Conservation (phyloP, 129 eudicot species). For the Helianthus tuberosus region DNA sequence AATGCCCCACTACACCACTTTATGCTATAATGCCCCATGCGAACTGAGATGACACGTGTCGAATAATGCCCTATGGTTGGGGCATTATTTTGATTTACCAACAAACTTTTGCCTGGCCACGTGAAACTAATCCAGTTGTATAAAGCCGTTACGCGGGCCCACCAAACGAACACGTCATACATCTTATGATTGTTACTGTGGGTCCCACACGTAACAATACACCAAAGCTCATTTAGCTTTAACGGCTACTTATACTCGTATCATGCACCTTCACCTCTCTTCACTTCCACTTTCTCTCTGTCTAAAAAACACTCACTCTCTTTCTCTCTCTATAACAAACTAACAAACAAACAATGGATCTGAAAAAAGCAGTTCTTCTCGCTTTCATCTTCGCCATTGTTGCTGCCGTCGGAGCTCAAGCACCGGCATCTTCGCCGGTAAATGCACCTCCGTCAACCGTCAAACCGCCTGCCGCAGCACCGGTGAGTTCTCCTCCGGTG, state of each 20-base stretch:
- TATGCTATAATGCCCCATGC: too few relatives aligned
- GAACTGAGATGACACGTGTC: too few relatives aligned
- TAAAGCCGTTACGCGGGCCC: conserved; percentile 36
- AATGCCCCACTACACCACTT: too few relatives aligned
- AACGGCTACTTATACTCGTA: conserved; percentile 36
- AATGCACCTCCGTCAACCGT: conserved; percentile 35
- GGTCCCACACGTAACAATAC: conserved; percentile 24
- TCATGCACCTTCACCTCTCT: conserved; percentile 10
- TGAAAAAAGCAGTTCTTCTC: conserved; percentile 22
- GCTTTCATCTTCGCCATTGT: conserved; percentile 48
- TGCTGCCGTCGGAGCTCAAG: conserved; percentile 56
- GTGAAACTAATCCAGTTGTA: conserved; percentile 38
- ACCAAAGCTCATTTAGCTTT: conserved; percentile 23
- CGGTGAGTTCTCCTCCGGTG: conserved; percentile 31
- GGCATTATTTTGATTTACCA: too few relatives aligned
- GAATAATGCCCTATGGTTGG: too few relatives aligned
- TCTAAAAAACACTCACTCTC: conserved; percentile 13
- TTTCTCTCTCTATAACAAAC: conserved; percentile 16
- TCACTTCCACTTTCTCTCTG: neutral
- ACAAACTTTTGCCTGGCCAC: conserved; percentile 33
- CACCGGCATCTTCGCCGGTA: conserved; percentile 60
- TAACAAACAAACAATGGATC: conserved; percentile 44
- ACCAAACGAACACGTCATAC: conserved; percentile 32
- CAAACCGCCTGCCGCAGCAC: conserved; percentile 35
- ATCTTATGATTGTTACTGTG: conserved; percentile 14